Percentiles rank a stretch among this genome's conserved stretches.
Evolutionary conservation across 306 rosid genomes (phyloP).

Genomic region (Ormosia semicastrata): DNA sequence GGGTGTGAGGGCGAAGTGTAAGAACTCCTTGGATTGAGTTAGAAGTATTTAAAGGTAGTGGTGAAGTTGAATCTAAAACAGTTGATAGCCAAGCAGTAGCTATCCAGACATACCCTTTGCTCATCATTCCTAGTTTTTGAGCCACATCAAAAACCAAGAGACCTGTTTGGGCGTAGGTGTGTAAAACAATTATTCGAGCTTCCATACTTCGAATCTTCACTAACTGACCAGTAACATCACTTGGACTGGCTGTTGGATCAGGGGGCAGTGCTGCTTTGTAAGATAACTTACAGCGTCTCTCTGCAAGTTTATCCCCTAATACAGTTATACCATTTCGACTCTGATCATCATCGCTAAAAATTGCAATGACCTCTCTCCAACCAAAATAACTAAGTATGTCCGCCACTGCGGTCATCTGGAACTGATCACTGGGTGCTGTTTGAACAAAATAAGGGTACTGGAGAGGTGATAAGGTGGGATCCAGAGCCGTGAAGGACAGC

Average conservation of each 20-base stretch:
- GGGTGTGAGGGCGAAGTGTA: constrained; percentile 64
- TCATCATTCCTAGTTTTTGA: constrained; percentile 60
- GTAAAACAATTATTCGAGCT: constrained; percentile 60
- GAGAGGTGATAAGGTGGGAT: constrained; percentile 74
- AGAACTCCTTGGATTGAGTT: constrained; percentile 57
- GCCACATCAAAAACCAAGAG: constrained; percentile 53
- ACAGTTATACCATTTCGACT: constrained; percentile 71
- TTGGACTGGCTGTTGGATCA: constrained; percentile 34
- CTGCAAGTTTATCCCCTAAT: constrained; percentile 63
- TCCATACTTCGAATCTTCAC: constrained; percentile 50
- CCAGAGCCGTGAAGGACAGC: constrained; percentile 72
- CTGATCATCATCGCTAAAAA: constrained; percentile 68
- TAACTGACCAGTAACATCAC: constrained; percentile 46
- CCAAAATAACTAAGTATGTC: constrained; percentile 53
- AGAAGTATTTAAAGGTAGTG: constrained; percentile 30
- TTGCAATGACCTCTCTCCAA: constrained; percentile 72
- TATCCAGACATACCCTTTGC: constrained; percentile 77
- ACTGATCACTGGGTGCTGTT: constrained; percentile 61
- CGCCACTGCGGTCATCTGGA: constrained; percentile 78
- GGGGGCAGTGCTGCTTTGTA: constrained; percentile 60
- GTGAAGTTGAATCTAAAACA: constrained; percentile 44
- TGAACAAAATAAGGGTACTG: constrained; percentile 75
- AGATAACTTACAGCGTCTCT: constrained; percentile 61
- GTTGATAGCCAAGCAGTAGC: constrained; percentile 63
- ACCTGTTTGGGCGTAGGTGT: constrained; percentile 43